phyloP scores from a whole-genome alignment of 2,329 filamentous ascomycete species.

The Tolypocladium tropicale region DNA sequence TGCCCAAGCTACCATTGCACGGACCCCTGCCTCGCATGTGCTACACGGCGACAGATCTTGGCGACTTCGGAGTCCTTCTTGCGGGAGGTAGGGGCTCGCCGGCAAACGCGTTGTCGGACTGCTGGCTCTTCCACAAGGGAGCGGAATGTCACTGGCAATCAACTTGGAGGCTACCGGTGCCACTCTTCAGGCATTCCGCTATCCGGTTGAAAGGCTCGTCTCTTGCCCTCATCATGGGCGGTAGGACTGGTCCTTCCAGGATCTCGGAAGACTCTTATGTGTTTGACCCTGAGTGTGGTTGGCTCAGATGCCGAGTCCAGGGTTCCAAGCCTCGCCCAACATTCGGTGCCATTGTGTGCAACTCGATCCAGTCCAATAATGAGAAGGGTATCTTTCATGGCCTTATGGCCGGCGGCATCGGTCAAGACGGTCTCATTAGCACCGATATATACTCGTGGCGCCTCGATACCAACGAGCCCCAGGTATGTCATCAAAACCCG shows the following conservation, averaged over 20 bases:
- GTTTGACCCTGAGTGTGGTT: constrained; percentile 37
- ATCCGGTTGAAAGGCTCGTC: constrained; percentile 38
- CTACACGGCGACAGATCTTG: constrained; percentile 62
- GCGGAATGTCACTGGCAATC: constrained; percentile 47
- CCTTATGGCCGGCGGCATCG: constrained; percentile 63
- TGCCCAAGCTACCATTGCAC: constrained; percentile 15
- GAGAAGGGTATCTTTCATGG: constrained; percentile 36
- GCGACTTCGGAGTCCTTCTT: constrained; percentile 48
- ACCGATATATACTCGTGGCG: constrained; percentile 57
- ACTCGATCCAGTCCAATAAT: constrained; percentile 9
- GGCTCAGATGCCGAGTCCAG: constrained; percentile 30
- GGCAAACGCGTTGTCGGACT: constrained; percentile 55
- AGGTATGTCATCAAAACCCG: constrained; percentile 25
- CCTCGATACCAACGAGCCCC: constrained; percentile 28
- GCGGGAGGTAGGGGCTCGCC: constrained; percentile 74
- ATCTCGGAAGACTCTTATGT: constrained; percentile 44
- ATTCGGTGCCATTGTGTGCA: constrained; percentile 33
- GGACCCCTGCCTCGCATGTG: constrained; percentile 49
- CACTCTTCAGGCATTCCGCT: constrained; percentile 67
- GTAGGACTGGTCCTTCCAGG: constrained; percentile 39
- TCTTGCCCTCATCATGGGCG: constrained; percentile 50
- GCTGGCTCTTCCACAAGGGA: constrained; percentile 57
- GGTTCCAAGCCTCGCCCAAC: constrained; percentile 23
- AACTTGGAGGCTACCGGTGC: constrained; percentile 54
- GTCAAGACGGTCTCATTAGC: constrained; percentile 50